These are phyloP conservation scores for Bruguiera gymnorhiza DNA, from an alignment of 345 rosid genomes.

Conservation along the genomic window DNA sequence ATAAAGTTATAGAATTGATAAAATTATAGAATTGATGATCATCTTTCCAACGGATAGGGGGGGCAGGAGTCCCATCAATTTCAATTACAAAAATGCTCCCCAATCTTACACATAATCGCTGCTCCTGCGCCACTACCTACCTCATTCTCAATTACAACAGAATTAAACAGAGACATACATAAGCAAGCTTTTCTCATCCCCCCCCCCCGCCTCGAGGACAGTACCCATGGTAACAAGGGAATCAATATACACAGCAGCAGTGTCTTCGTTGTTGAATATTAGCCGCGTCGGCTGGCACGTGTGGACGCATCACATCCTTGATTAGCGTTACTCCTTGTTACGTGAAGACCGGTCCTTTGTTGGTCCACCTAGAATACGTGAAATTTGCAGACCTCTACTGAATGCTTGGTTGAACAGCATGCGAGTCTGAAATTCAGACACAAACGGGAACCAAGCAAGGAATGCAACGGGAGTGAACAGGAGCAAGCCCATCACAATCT, in stretches of 20 bases:
- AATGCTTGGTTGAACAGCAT: constrained; percentile 99
- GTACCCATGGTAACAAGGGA: background rate
- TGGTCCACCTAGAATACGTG: constrained; percentile 95
- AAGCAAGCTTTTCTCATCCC: background rate
- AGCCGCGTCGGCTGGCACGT: too few species aligned
- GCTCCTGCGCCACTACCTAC: background rate
- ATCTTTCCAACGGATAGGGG: background rate
- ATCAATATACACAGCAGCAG: background rate
- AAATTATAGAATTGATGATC: background rate
- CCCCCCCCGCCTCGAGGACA: background rate
- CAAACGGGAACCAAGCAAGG: constrained; percentile 98
- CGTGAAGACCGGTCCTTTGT: constrained; percentile 75
- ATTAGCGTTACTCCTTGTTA: constrained; percentile 50
- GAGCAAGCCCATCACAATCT: constrained; percentile 87
- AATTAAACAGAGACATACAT: background rate
- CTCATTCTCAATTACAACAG: constrained; percentile 3
- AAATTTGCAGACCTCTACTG: constrained; percentile 98
- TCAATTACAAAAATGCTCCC: constrained; percentile 2
- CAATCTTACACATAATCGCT: background rate
- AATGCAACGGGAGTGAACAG: constrained; percentile 97
- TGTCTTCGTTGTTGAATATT: too few species aligned
- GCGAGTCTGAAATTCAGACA: constrained; percentile 97
- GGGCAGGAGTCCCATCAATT: background rate
- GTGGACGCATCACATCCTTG: background rate
- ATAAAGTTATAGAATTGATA: background rate